phyloP scores from a whole-genome alignment of 345 rosid genomes.

The Rubroshorea leprosula region DNA sequence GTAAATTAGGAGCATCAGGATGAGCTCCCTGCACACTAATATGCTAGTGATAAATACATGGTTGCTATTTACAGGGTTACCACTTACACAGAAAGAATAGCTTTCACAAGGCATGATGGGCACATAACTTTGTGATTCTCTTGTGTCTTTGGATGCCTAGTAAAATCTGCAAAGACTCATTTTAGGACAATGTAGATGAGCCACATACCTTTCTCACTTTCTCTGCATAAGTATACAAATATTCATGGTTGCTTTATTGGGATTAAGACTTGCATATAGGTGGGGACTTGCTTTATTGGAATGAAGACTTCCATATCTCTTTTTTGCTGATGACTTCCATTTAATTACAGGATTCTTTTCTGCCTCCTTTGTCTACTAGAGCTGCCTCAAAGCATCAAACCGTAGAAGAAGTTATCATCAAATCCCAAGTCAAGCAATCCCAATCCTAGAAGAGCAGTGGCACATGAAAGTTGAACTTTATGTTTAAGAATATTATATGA shows the following conservation, averaged over 20 bases:
- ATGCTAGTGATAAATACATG: background rate
- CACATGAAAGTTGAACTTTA: slow-evolving; percentile 30
- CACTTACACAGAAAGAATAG: background rate
- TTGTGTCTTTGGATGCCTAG: background rate
- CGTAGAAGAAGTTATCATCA: slow-evolving; percentile 17
- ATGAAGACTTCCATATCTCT: background rate
- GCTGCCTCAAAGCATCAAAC: background rate
- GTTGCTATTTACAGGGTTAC: background rate
- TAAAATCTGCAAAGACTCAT: background rate
- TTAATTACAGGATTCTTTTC: background rate
- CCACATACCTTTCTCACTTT: background rate
- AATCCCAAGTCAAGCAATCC: background rate
- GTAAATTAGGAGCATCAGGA: background rate
- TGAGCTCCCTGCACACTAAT: background rate
- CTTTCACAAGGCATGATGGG: background rate
- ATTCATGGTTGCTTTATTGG: background rate
- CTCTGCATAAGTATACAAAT: slow-evolving; percentile 1
- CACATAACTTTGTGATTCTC: background rate
- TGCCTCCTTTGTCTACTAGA: slow-evolving; percentile 2
- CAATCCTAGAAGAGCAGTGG: slow-evolving; percentile 40
- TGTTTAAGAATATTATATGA: slow-evolving; percentile 20
- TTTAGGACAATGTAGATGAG: background rate
- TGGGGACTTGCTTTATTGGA: background rate
- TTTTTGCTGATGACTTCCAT: background rate
- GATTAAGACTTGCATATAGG: background rate